These are phyloP conservation scores for Adiantum capillusveneris DNA, from an alignment of 75 land plant species.

Conservation along the genomic window DNA sequence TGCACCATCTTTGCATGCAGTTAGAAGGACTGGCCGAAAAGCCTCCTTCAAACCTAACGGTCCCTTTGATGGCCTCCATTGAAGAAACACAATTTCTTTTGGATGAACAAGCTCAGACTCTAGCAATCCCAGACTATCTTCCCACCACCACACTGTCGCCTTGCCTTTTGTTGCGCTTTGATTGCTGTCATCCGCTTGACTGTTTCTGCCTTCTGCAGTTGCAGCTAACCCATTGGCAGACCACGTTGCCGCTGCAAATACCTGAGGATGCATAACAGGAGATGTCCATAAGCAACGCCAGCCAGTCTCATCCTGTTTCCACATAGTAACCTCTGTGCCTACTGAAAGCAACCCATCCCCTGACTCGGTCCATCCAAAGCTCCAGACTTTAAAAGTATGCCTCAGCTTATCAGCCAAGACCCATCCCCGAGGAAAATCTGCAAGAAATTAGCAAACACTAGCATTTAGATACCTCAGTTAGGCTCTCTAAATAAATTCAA, in stretches of 20 bases:
- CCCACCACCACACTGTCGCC: constrained; percentile 55
- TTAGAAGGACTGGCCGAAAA: constrained; percentile 45
- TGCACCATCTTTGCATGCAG: constrained; percentile 83
- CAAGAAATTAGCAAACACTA: no score
- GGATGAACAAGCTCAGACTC: constrained; percentile 65
- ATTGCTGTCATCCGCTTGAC: constrained; percentile 1
- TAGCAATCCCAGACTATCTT: constrained; percentile 28
- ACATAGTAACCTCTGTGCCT: constrained; percentile 57
- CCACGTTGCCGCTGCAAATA: constrained; percentile 60
- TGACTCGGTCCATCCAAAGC: constrained; percentile 77
- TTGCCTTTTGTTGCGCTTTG: constrained; percentile 15
- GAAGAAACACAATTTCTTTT: constrained; percentile 54
- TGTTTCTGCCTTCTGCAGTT: constrained; percentile 32
- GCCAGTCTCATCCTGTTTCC: constrained; percentile 38
- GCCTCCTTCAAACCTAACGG: constrained; percentile 6
- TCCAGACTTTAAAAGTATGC: constrained; percentile 47
- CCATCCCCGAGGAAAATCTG: constrained; percentile 4
- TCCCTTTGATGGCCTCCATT: constrained; percentile 73
- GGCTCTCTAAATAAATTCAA: no score
- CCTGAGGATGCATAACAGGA: constrained; percentile 43
- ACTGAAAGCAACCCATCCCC: constrained; percentile 83
- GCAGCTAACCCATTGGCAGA: constrained; percentile 61
- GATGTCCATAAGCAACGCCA: constrained; percentile 71
- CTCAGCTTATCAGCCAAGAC: constrained; percentile 16
- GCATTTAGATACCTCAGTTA: no score